Evolutionary conservation across 2,329 filamentous ascomycete species (phyloP), one percentile per base, ranked within the genome.

Genomic region (Onygenales sp.): DNA sequence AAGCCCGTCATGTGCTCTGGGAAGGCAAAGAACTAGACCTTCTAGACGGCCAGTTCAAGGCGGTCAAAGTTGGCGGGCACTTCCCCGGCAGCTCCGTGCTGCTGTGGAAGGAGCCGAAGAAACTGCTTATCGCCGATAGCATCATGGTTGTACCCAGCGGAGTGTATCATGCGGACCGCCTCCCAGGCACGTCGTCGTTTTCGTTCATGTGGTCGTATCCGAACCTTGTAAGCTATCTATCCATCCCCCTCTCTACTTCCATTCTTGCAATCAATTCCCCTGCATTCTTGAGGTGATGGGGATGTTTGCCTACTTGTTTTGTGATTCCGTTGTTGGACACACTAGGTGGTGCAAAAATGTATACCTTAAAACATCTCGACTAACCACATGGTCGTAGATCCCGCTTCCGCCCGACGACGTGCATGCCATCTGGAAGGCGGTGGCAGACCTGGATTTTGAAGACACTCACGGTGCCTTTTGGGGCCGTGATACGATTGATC

Each of bases 191-290:
- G 6, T 71, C 69, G 0, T 74, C 71, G 9, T 91, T 80, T 63
- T 72, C 80, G 0, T 91, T 90, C 69, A 84, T 89, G 78, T 91
- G 86, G 84, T 85, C 83, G 51, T 84, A 86, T 58, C 84, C 84
- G 1, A 88, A 89, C 65, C 74, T 74, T 57, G 64, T 66, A 14
- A 52, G 57, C 60, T 45, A 56, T 7, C n/a, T n/a, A 11, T 43
- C 27, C 5, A 36, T 32, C 50, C 53, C 52, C 27, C 55, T 50
- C 48, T 55, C n/a, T 60, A 56, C 39, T 51, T 61, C 38, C 56
- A 53, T 56, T 55, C 48, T 44, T 63, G 60, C 38, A 52, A 52
- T 13, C 55, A 61, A 31, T 55, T 57, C 17, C 10, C 6, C 31
- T 35, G n/a, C 31, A n/a, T 11, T 6, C 45, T 14, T 11, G 7